phyloP scores from a whole-genome alignment of 805 yeast genomes.

The Tetrapisispora arboricola region DNA sequence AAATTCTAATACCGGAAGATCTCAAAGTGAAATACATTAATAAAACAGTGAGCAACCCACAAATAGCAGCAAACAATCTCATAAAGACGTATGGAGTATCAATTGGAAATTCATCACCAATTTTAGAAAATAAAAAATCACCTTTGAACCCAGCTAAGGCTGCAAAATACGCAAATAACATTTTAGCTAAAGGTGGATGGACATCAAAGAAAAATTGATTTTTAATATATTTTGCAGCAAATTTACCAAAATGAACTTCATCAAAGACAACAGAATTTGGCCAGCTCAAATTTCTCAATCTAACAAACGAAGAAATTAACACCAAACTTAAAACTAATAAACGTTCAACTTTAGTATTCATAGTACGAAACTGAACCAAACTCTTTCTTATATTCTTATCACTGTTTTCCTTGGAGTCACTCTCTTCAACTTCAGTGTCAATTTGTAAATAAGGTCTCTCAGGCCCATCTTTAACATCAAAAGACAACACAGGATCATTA shows the following conservation, averaged over 20 bases:
- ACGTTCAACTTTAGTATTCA: constrained; percentile 31
- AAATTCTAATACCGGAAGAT: constrained; percentile 61
- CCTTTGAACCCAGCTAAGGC: constrained; percentile 61
- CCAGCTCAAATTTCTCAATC: constrained; percentile 48
- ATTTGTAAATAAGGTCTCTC: constrained; percentile 46
- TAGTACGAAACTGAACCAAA: constrained; percentile 31
- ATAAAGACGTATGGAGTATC: constrained; percentile 50
- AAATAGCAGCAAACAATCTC: constrained; percentile 58
- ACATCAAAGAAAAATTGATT: constrained; percentile 60
- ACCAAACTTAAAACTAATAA: constrained; percentile 34
- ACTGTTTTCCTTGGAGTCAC: neutral
- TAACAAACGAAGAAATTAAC: constrained; percentile 42
- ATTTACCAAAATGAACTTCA: constrained; percentile 90
- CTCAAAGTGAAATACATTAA: constrained; percentile 59
- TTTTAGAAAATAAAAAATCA: constrained; percentile 50
- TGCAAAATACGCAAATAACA: constrained; percentile 63
- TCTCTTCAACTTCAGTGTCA: constrained; percentile 33
- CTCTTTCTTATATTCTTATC: neutral
- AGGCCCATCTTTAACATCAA: constrained; percentile 41
- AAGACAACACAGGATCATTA: constrained; percentile 31
- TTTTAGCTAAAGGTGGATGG: constrained; percentile 68
- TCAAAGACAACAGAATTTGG: constrained; percentile 84
- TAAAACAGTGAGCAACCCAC: constrained; percentile 59
- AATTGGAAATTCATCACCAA: constrained; percentile 52
- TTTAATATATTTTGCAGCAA: constrained; percentile 67